phyloP scores from a whole-genome alignment of 1,284 basidiomycete species.

The Xerocomus nothofagi region DNA sequence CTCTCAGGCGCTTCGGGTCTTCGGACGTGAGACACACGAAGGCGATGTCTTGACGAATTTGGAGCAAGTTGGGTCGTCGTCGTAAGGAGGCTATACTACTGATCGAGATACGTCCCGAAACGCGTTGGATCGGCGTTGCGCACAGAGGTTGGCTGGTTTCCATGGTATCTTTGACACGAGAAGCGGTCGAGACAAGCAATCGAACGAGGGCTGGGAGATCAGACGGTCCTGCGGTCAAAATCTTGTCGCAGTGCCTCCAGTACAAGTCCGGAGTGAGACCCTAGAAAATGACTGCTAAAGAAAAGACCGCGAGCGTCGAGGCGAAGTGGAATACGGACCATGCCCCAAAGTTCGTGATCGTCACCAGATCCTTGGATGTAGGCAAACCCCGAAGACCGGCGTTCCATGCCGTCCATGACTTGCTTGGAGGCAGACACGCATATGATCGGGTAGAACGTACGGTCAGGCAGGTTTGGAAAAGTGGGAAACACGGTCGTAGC shows the following conservation, averaged over 20 bases:
- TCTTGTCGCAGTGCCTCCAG: constrained; percentile 57
- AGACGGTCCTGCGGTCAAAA: constrained; percentile 50
- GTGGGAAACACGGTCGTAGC: constrained; percentile 46
- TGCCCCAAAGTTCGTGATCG: constrained; percentile 86
- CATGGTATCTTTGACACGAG: background rate
- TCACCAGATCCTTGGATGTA: constrained; percentile 91
- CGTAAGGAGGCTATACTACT: constrained; percentile 35
- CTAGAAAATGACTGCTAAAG: constrained; percentile 30
- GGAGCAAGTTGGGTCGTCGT: constrained; percentile 5
- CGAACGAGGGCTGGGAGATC: constrained; percentile 51
- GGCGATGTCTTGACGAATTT: constrained; percentile 1
- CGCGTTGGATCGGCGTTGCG: constrained; percentile 35
- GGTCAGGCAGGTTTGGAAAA: constrained; percentile 25
- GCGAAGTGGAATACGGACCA: constrained; percentile 44
- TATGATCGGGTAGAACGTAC: constrained; percentile 61
- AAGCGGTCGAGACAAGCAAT: constrained; percentile 38
- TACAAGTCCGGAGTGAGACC: constrained; percentile 74
- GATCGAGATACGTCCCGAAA: constrained; percentile 42
- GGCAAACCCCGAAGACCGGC: constrained; percentile 61
- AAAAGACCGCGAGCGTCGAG: background rate
- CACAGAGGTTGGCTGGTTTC: background rate
- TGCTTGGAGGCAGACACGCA: constrained; percentile 79
- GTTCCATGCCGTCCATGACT: constrained; percentile 54
- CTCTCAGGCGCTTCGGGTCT: background rate
- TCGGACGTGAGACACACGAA: constrained; percentile 22